Conservation (phyloP, 148 eudicot genomes). For the Vaccinium vitisidaea region DNA sequence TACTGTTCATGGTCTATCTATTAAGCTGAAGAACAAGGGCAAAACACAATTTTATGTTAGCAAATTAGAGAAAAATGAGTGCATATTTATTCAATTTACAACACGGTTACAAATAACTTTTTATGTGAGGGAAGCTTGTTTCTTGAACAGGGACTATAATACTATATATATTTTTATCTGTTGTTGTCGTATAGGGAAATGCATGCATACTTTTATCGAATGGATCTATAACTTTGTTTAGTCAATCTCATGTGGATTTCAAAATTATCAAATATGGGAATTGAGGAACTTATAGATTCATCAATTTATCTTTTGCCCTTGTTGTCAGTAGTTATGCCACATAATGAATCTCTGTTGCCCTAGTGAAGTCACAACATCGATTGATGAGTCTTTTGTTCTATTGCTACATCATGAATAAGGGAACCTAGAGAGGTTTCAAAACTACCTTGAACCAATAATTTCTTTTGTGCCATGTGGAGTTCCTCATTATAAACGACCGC, state of each 20-base stretch:
- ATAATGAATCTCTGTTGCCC: background rate
- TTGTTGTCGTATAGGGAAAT: background rate
- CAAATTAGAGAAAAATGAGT: background rate
- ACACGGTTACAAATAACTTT: background rate
- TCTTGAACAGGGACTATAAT: background rate
- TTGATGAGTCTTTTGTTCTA: background rate
- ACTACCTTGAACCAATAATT: background rate
- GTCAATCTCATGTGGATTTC: background rate
- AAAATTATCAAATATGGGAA: background rate
- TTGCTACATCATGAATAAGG: background rate
- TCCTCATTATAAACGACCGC: too few relatives aligned
- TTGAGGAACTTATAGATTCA: background rate
- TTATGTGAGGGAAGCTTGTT: background rate
- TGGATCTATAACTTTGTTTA: background rate
- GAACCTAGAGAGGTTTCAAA: background rate
- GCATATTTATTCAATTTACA: background rate
- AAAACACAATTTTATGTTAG: background rate
- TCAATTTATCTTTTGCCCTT: background rate
- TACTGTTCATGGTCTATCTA: background rate
- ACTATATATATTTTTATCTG: background rate
- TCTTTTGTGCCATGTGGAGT: background rate
- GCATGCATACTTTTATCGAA: background rate
- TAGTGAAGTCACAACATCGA: background rate
- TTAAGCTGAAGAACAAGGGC: background rate
- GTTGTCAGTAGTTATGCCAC: background rate